Percentiles rank a stretch among this genome's conserved stretches.
phyloP scores from a whole-genome alignment of 805 yeast genomes.

The Limtongia smithiae region DNA sequence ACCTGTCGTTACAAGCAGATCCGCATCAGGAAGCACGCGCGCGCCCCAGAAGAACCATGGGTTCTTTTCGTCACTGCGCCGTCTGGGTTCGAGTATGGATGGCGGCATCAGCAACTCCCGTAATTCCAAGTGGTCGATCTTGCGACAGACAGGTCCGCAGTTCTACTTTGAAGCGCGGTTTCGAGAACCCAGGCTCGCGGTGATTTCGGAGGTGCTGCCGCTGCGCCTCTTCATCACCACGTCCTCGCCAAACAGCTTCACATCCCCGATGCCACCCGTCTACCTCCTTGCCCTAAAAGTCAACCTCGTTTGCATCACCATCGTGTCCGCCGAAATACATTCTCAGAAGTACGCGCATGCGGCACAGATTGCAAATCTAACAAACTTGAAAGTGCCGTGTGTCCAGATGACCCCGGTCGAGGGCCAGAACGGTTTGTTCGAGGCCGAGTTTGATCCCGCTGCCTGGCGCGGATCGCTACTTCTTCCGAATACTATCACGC shows the following conservation, averaged over 20 bases:
- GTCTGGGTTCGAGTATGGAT: neutral
- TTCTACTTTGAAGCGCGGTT: constrained; percentile 48
- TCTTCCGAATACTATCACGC: constrained; percentile 48
- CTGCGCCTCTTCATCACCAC: constrained; percentile 23
- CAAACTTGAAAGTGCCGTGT: constrained; percentile 17
- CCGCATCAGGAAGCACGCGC: neutral
- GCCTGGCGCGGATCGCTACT: neutral
- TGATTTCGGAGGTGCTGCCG: constrained; percentile 42
- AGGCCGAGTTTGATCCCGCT: constrained; percentile 15
- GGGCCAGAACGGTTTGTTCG: constrained; percentile 7
- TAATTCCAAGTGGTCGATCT: constrained; percentile 3
- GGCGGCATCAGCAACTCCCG: neutral
- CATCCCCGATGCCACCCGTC: constrained; percentile 39
- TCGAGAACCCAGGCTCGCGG: constrained; percentile 46
- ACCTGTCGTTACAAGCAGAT: neutral
- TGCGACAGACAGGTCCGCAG: constrained; percentile 26
- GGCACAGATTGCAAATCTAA: constrained; percentile 31
- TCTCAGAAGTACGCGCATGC: constrained; percentile 18
- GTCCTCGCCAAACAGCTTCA: neutral
- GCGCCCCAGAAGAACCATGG: constrained; percentile 10
- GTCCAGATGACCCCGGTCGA: neutral
- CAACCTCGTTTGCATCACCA: constrained; percentile 35
- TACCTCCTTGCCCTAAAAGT: constrained; percentile 44
- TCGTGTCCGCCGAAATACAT: constrained; percentile 33
- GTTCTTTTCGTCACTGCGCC: constrained; percentile 8